Evolutionary conservation across 192 early-diverging fungal genomes (phyloP), one percentile per base, ranked within the genome.

Genomic region (Umbelopsis isabellina): DNA sequence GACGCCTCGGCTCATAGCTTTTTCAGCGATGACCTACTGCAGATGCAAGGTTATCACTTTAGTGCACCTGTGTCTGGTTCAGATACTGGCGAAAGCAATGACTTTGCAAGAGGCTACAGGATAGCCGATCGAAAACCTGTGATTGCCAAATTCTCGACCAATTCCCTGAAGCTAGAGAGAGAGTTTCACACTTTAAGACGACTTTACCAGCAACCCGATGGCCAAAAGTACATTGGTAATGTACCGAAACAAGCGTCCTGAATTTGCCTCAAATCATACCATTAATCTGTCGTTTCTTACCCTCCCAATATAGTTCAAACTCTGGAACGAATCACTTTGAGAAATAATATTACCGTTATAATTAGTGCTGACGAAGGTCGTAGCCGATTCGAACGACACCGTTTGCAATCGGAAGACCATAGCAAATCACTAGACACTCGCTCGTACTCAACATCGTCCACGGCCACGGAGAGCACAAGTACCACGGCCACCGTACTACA

Each of bases 1-100:
- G 73, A 74, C 37, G 45, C 67, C 20, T 65, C 67, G 4, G 58
- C 46, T 13, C 49, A 49, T 50, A 69, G 48, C 33, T 22, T 53
- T n/a, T 51, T 51, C 27, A 50, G 68, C 13, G 74, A 70, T 23
- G 55, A 61, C 55, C 10, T 48, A 15, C 15, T 75, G 22, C 74
- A 75, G 44, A 75, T 75, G 45, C 74, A 69, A 22, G 69, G 69
- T 50, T 75, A 75, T 20, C 69, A 70, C 30, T 75, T 75, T 16
- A 75, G 23, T n/a, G 47, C 50, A 13, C 74, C 74, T 7, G 53
- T 66, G 23, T 48, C 74, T 49, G 64, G 68, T 44, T 55, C 69
- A 27, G 68, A 53, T 52, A 64, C 65, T 67, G 74, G 74, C 1
- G 74, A 75, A 20, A 75, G 65, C 35, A 69, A 53, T 4, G 61